These are phyloP conservation scores for Trypanosoma theileri DNA, from an alignment of 208 protist genomes.

Conservation along the genomic window DNA sequence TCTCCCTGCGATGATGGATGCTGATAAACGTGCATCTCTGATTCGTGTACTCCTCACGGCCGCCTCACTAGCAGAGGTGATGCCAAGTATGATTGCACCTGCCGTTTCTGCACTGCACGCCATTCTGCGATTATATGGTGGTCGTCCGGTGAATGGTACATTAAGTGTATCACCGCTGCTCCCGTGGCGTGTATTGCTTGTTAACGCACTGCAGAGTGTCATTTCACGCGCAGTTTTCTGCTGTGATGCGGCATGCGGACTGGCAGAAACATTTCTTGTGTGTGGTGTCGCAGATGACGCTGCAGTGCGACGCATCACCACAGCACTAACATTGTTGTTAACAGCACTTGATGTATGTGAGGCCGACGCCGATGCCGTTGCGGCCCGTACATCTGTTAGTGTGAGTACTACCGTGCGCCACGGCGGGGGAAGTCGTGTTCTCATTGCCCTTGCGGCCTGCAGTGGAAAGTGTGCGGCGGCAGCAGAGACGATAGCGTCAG, in stretches of 20 bases:
- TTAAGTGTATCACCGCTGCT: slow-evolving; percentile 33
- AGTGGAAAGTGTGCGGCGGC: neutral
- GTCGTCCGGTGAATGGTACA: neutral
- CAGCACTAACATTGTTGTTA: slow-evolving; percentile 49
- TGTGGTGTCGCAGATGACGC: slow-evolving; percentile 56
- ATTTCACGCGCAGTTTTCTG: slow-evolving; percentile 54
- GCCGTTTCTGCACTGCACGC: slow-evolving; percentile 42
- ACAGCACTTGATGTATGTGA: slow-evolving; percentile 51
- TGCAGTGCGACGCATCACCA: slow-evolving; percentile 49
- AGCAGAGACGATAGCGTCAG: slow-evolving; percentile 30
- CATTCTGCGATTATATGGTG: slow-evolving; percentile 27
- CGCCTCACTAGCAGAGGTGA: slow-evolving; percentile 55
- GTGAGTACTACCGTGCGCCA: neutral
- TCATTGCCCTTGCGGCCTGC: slow-evolving; percentile 31
- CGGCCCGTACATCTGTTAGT: neutral
- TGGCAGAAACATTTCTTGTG: slow-evolving; percentile 50
- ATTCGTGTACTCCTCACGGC: slow-evolving; percentile 44
- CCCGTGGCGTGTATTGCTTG: slow-evolving; percentile 56
- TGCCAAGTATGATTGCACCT: slow-evolving; percentile 51
- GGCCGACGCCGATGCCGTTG: slow-evolving; percentile 22
- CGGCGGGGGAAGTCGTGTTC: slow-evolving; percentile 37
- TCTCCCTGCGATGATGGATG: neutral
- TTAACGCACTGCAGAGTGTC: slow-evolving; percentile 47
- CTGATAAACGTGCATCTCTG: slow-evolving; percentile 24
- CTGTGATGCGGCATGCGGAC: slow-evolving; percentile 40